Conservation (phyloP, 805 yeast genomes). For the Candida railenensis region DNA sequence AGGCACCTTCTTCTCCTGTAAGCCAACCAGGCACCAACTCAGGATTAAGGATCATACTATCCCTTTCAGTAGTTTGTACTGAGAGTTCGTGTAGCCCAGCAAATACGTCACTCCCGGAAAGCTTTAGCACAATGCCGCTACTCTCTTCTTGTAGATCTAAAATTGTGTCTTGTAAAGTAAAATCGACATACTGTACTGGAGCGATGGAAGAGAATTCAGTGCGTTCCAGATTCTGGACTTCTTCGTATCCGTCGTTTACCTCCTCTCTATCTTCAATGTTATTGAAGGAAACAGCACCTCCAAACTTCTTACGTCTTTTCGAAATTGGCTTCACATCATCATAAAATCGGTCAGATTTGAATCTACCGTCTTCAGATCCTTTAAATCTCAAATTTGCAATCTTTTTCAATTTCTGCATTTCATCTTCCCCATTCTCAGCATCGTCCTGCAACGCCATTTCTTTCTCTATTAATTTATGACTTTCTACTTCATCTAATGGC, state of each 20-base stretch:
- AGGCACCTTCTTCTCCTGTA: constrained; percentile 68
- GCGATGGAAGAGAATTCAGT: constrained; percentile 51
- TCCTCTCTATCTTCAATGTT: constrained; percentile 13
- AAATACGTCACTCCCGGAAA: constrained; percentile 71
- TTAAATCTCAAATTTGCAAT: constrained; percentile 61
- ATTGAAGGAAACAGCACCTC: constrained; percentile 3
- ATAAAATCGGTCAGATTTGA: constrained; percentile 35
- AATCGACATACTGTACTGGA: constrained; percentile 57
- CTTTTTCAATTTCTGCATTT: constrained; percentile 24
- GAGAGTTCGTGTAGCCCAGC: constrained; percentile 77
- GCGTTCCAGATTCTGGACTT: constrained; percentile 10
- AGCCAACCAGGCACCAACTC: constrained; percentile 70
- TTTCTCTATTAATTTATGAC: constrained; percentile 33
- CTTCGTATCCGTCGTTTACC: constrained; percentile 6
- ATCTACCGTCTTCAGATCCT: constrained; percentile 45
- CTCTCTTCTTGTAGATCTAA: constrained; percentile 8
- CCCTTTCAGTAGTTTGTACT: constrained; percentile 17
- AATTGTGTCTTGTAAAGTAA: constrained; percentile 34
- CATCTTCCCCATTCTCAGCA: constrained; percentile 6
- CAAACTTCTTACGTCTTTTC: constrained; percentile 6
- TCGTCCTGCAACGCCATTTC: constrained; percentile 15
- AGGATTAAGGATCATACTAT: constrained; percentile 48
- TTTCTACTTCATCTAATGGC: constrained; percentile 50
- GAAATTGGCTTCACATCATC: constrained; percentile 27
- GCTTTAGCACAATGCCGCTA: constrained; percentile 27